Percentiles rank a stretch among this genome's conserved stretches.
phyloP scores from a whole-genome alignment of 768 basidiomycete genomes.

The Gloeophyllum trabeum region DNA sequence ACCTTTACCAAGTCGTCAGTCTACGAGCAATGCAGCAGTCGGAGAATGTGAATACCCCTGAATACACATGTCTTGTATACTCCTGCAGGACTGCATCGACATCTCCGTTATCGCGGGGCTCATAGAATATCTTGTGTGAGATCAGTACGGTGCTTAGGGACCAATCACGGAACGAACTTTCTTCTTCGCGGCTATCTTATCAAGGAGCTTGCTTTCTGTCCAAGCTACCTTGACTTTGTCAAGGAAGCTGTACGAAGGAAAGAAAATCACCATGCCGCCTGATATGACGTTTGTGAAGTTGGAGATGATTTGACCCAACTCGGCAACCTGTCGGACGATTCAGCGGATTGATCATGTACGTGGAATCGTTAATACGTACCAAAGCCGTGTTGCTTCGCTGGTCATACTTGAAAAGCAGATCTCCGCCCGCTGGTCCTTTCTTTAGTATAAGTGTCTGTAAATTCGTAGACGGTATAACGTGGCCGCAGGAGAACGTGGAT shows the following conservation, averaged over 20 bases:
- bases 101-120: slow-evolving; percentile 60
- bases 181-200: slow-evolving; percentile 61
- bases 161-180: slow-evolving; percentile 31
- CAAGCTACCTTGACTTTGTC: slow-evolving; percentile 56
- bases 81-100: slow-evolving; percentile 70
- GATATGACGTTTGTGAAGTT: slow-evolving; percentile 75
- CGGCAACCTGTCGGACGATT: slow-evolving; percentile 66
- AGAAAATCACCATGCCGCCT: slow-evolving; percentile 86
- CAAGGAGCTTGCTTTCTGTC: slow-evolving; percentile 48
- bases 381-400: slow-evolving; percentile 61
- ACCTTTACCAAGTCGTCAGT: too few species aligned
- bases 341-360: too few species aligned
- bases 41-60: too few species aligned
- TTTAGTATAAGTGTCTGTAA: slow-evolving; percentile 65
- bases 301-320: slow-evolving; percentile 75
- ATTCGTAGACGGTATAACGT: slow-evolving; percentile 78
- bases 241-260: slow-evolving; percentile 85
- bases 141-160: too few species aligned
- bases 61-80: slow-evolving; percentile 51
- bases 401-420: slow-evolving; percentile 74
- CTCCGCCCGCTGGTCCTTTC: slow-evolving; percentile 63
- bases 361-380: too few species aligned
- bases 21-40: too few species aligned
- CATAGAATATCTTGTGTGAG: slow-evolving; percentile 74
- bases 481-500: slow-evolving; percentile 82